phyloP scores from a whole-genome alignment of 345 rosid genomes.

The Excoecaria cochinchinensis region DNA sequence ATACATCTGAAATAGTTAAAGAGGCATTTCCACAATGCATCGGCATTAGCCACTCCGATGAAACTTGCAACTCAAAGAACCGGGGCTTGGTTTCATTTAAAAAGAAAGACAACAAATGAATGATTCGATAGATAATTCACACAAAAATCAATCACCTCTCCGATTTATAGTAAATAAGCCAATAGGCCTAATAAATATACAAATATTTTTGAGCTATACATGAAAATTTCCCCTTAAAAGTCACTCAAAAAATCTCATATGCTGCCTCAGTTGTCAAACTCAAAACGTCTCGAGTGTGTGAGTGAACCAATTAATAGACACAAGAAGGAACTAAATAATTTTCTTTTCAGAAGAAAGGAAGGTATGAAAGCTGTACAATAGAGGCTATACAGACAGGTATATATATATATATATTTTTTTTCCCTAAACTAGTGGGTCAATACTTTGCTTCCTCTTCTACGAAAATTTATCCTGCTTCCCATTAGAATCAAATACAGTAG shows the following conservation, averaged over 20 bases:
- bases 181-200: slow-evolving; percentile 32
- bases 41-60: too few relatives aligned
- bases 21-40: too few relatives aligned
- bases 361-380: slow-evolving; percentile 42
- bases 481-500: slow-evolving; percentile 24
- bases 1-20: too few relatives aligned
- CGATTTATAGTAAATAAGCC: slow-evolving; percentile 16
- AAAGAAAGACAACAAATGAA: neutral
- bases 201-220: slow-evolving; percentile 28
- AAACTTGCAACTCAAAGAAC: too few relatives aligned
- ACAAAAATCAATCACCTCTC: slow-evolving; percentile 29
- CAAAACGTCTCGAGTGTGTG: neutral
- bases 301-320: neutral
- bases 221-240: slow-evolving; percentile 8
- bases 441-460: slow-evolving; percentile 16
- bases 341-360: neutral
- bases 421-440: slow-evolving; percentile 12
- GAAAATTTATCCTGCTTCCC: slow-evolving; percentile 37
- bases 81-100: neutral
- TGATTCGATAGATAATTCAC: slow-evolving; percentile 10
- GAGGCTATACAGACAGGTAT: slow-evolving; percentile 31
- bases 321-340: too few relatives aligned
- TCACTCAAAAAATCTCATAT: slow-evolving; percentile 6
- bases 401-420: neutral
- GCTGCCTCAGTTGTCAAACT: slow-evolving; percentile 3